These are phyloP conservation scores for Baorangia bicolor DNA, from an alignment of 768 basidiomycete genomes.

Conservation along the genomic window DNA sequence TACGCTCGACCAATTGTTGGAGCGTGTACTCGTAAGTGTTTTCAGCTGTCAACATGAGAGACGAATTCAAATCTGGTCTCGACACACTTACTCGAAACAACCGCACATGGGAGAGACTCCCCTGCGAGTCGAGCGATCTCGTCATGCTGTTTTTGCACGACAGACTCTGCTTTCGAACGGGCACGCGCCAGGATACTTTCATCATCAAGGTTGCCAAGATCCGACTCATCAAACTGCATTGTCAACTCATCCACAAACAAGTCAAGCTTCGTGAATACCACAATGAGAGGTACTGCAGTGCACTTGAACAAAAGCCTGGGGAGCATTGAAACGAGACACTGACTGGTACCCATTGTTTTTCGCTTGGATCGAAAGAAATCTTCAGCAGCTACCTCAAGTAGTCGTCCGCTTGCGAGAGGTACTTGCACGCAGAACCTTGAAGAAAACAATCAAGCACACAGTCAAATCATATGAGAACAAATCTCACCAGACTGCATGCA, in stretches of 20 bases:
- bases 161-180: no score
- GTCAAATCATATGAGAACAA: not conserved
- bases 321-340: no score
- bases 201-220: not conserved
- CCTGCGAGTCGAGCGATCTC: not conserved
- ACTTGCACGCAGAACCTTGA: not conserved
- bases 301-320: no score
- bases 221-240: not conserved
- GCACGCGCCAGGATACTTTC: not conserved
- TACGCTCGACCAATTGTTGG: not conserved
- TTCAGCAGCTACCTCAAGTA: not conserved
- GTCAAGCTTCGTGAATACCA: no score
- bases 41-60: not conserved
- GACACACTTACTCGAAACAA: not conserved
- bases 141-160: not conserved
- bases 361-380: no score
- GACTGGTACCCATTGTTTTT: no score
- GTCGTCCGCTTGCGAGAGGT: not conserved
- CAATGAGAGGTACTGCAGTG: no score
- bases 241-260: not conserved
- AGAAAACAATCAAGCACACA: not conserved
- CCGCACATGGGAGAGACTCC: not conserved
- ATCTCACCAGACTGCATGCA: no score
- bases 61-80: not conserved
- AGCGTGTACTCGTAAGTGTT: not conserved